phyloP scores from a whole-genome alignment of 148 eudicot species.

The Chenopodium formosanum region DNA sequence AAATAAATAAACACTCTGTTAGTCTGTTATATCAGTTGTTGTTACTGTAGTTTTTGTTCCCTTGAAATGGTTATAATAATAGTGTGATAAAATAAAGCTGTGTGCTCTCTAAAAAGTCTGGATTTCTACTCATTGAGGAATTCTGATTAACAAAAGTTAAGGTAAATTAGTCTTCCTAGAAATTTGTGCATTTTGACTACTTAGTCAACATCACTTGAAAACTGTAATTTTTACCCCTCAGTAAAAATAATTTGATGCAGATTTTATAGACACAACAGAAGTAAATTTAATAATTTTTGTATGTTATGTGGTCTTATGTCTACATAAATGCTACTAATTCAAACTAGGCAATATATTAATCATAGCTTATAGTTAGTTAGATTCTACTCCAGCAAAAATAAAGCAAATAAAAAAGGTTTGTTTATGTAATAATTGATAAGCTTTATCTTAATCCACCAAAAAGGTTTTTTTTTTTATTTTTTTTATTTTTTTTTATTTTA shows the following conservation, averaged over 20 bases:
- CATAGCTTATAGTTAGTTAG: too few relatives aligned
- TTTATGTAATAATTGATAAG: too few relatives aligned
- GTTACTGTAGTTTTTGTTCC: neutral
- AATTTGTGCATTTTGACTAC: constrained; percentile 24
- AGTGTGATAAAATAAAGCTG: constrained; percentile 1
- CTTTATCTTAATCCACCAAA: too few relatives aligned
- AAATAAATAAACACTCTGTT: neutral
- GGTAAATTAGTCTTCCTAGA: constrained; percentile 13
- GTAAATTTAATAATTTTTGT: neutral
- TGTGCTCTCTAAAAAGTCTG: constrained; percentile 10
- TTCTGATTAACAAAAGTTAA: constrained; percentile 8
- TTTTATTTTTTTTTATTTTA: too few relatives aligned
- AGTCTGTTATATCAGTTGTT: neutral
- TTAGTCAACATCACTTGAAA: constrained; percentile 17
- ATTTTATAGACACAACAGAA: neutral
- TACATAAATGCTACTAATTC: too few relatives aligned
- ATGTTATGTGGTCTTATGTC: neutral
- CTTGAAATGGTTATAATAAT: neutral
- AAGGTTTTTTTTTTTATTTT: too few relatives aligned
- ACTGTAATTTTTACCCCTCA: neutral
- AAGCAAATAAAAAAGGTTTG: too few relatives aligned
- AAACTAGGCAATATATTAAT: too few relatives aligned
- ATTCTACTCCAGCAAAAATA: too few relatives aligned
- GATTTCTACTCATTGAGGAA: constrained; percentile 6
- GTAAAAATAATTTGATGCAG: neutral